Percentiles rank a stretch among this genome's conserved stretches.
Evolutionary conservation across 2,329 filamentous ascomycete species (phyloP).

Genomic region (Cytospora piceae): DNA sequence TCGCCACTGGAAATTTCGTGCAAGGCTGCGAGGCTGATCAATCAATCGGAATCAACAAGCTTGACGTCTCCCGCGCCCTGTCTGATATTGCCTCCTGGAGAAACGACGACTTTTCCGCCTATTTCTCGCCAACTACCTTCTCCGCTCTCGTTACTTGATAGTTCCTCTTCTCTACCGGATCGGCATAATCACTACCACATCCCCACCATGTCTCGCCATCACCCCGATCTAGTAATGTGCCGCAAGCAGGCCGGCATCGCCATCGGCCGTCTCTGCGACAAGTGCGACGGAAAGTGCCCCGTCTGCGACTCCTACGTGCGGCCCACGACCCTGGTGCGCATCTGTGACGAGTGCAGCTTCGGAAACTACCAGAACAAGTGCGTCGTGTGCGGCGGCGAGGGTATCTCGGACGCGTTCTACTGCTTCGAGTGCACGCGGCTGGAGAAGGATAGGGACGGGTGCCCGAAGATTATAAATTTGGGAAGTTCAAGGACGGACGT

Average conservation of each 20-base stretch:
- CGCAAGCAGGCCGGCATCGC: constrained; percentile 97
- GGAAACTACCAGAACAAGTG: constrained; percentile 99
- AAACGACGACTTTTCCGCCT: constrained; percentile 6
- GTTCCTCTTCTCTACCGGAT: constrained; percentile 3
- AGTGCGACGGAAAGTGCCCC: constrained; percentile 99
- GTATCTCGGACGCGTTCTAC: constrained; percentile 98
- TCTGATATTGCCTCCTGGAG: background rate
- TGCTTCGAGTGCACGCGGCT: constrained; percentile 98
- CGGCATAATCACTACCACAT: background rate
- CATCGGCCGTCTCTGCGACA: constrained; percentile 98
- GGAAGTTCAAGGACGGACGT: constrained; percentile 95
- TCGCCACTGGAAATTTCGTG: constrained; percentile 21
- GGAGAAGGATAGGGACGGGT: constrained; percentile 96
- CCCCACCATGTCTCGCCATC: constrained; percentile 82
- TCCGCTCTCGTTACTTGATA: background rate
- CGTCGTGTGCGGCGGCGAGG: constrained; percentile 96
- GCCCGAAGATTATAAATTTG: constrained; percentile 98
- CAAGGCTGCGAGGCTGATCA: constrained; percentile 26
- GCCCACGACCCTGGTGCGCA: constrained; percentile 93
- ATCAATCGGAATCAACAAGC: background rate
- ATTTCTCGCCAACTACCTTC: background rate
- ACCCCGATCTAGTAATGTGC: constrained; percentile 99
- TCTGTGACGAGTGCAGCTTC: constrained; percentile 99
- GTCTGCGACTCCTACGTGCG: constrained; percentile 99
- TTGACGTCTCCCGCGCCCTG: background rate